Conservation (phyloP, 2,329 filamentous ascomycete genomes). For the Alternaria triticina region DNA sequence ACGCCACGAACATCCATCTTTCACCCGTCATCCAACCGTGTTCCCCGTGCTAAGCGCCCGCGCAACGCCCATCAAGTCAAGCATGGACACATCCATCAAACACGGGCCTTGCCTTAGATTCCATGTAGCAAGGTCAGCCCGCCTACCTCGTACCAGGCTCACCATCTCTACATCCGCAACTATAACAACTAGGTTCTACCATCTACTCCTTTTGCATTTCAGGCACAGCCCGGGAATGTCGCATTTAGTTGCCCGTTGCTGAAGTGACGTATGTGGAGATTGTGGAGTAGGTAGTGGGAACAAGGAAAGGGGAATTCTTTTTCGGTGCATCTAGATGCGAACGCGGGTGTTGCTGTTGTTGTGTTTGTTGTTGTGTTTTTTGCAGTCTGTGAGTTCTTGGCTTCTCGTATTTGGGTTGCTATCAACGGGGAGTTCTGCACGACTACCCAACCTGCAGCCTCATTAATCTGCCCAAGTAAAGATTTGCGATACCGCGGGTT, state of each 20-base stretch:
- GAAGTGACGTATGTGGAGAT: background rate
- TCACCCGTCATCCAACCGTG: background rate
- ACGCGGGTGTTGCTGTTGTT: background rate
- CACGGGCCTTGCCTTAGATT: background rate
- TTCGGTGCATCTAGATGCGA: background rate
- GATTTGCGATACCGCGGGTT: background rate
- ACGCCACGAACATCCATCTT: background rate
- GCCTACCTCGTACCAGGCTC: background rate
- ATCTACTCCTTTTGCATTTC: background rate
- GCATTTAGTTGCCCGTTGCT: background rate
- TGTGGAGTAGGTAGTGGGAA: background rate
- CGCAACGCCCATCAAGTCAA: background rate
- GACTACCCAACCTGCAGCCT: background rate
- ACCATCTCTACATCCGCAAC: background rate
- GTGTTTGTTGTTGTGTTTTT: background rate
- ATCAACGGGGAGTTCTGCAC: background rate
- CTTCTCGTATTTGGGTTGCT: background rate
- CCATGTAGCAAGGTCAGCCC: background rate
- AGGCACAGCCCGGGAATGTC: background rate
- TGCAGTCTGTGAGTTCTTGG: background rate
- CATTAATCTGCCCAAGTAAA: background rate
- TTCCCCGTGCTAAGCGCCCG: background rate
- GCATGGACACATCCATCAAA: background rate
- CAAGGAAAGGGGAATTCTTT: background rate
- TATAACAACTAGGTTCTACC: background rate